phyloP scores from a whole-genome alignment of 2,329 filamentous ascomycete species.

The Alternaria burnsii region DNA sequence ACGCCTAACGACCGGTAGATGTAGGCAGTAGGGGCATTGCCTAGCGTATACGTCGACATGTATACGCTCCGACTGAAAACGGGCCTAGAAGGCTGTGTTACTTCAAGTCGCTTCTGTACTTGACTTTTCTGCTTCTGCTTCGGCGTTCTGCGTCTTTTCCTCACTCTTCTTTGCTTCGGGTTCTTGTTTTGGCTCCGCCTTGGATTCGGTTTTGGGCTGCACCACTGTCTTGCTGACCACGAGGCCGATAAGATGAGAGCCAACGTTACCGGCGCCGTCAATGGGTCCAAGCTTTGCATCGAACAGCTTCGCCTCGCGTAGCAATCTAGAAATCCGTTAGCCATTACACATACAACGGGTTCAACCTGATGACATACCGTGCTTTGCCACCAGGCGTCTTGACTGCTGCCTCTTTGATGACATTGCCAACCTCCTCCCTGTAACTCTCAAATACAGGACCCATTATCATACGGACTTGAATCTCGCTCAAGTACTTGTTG shows the following conservation, averaged over 20 bases:
- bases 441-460: slow-evolving; percentile 83
- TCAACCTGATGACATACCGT: slow-evolving; percentile 63
- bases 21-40: no score
- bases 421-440: slow-evolving; percentile 77
- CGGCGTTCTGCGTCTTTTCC: not conserved
- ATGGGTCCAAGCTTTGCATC: slow-evolving; percentile 75
- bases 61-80: not conserved
- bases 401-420: slow-evolving; percentile 71
- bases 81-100: not conserved
- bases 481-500: slow-evolving; percentile 80
- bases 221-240: slow-evolving; percentile 65
- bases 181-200: slow-evolving; percentile 10
- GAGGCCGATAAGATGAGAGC: slow-evolving; percentile 72
- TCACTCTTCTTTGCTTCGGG: slow-evolving; percentile 7
- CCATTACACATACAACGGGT: not conserved
- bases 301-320: slow-evolving; percentile 78
- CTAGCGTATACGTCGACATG: not conserved
- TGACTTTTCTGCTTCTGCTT: not conserved
- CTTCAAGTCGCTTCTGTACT: slow-evolving; percentile 6
- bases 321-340: slow-evolving; percentile 65
- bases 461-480: slow-evolving; percentile 84
- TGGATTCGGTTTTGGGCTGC: slow-evolving; percentile 17
- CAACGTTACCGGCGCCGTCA: slow-evolving; percentile 79
- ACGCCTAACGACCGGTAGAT: not conserved
- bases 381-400: slow-evolving; percentile 73